phyloP scores from a whole-genome alignment of 2,329 filamentous ascomycete species.

The Bisporella sp. region DNA sequence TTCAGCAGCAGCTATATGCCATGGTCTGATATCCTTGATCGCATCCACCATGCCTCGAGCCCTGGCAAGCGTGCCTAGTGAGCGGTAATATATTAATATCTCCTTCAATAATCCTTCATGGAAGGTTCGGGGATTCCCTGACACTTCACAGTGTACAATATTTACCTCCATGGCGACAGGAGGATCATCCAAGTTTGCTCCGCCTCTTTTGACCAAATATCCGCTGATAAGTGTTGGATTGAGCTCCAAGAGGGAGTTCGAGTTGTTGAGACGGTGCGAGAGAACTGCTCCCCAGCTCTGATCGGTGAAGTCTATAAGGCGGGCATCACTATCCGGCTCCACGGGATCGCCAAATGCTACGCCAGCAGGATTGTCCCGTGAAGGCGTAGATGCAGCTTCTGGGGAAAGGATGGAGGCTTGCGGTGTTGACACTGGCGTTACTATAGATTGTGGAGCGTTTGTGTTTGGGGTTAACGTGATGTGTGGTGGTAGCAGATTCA shows the following conservation, averaged over 20 bases:
- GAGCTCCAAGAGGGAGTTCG: conserved; percentile 45
- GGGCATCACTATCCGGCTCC: conserved; percentile 56
- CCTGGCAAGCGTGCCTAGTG: conserved; percentile 60
- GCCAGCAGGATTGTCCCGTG: conserved; percentile 15
- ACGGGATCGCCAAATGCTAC: conserved; percentile 34
- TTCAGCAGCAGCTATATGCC: conserved; percentile 69
- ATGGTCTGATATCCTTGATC: conserved; percentile 59
- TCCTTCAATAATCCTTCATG: conserved; percentile 64
- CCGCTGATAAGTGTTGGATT: conserved; percentile 55
- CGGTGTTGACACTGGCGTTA: conserved; percentile 64
- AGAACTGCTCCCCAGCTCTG: conserved; percentile 71
- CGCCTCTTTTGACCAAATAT: conserved; percentile 58
- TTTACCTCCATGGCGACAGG: conserved; percentile 58
- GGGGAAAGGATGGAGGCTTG: conserved; percentile 49
- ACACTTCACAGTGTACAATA: conserved; percentile 45
- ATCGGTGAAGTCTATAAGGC: conserved; percentile 66
- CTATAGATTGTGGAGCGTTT: conserved; percentile 32
- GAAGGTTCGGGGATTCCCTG: conserved; percentile 24
- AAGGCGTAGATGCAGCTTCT: conserved; percentile 37
- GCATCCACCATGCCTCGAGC: conserved; percentile 55
- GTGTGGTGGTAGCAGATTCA: conserved; percentile 54
- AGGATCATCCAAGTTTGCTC: conserved; percentile 47
- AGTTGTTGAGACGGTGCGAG: conserved; percentile 57
- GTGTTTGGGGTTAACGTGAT: conserved; percentile 39
- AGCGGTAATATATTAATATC: conserved; percentile 62